phyloP scores from a whole-genome alignment of 148 eudicot genomes.

The Cornus florida region DNA sequence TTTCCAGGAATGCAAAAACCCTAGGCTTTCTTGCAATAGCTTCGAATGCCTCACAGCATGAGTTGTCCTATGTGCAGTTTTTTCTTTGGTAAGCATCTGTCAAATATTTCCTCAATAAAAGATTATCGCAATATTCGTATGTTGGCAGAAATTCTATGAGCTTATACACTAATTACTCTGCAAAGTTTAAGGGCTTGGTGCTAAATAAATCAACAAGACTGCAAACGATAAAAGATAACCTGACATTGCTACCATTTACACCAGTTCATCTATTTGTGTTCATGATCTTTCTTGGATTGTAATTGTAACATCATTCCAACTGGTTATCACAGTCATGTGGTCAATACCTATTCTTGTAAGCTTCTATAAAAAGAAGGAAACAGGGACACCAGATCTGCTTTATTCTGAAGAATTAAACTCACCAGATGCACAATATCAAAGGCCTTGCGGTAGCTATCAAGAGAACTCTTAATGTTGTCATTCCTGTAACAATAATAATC shows the following conservation, averaged over 20 bases:
- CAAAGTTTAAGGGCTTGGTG: background rate
- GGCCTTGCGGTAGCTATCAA: slow-evolving; percentile 65
- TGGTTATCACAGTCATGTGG: background rate
- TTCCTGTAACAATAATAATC: slow-evolving; percentile 52
- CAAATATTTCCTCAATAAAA: too few relatives aligned
- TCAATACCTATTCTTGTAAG: background rate
- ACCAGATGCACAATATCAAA: slow-evolving; percentile 83
- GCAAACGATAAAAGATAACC: too few relatives aligned
- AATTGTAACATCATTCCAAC: background rate
- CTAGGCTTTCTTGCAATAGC: too few relatives aligned
- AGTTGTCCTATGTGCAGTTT: too few relatives aligned
- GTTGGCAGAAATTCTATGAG: background rate
- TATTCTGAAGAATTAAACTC: slow-evolving; percentile 24
- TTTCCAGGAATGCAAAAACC: background rate
- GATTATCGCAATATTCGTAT: background rate
- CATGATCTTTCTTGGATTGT: background rate
- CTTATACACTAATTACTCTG: too few relatives aligned
- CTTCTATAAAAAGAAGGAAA: too few relatives aligned
- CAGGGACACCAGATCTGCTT: too few relatives aligned
- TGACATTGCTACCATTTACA: background rate
- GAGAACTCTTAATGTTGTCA: slow-evolving; percentile 66
- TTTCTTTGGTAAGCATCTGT: too few relatives aligned
- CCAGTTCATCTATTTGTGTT: background rate
- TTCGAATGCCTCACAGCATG: too few relatives aligned
- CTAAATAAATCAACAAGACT: too few relatives aligned